Evolutionary conservation across 805 yeast genomes (phyloP).

Genomic region (Candida peoriensis): DNA sequence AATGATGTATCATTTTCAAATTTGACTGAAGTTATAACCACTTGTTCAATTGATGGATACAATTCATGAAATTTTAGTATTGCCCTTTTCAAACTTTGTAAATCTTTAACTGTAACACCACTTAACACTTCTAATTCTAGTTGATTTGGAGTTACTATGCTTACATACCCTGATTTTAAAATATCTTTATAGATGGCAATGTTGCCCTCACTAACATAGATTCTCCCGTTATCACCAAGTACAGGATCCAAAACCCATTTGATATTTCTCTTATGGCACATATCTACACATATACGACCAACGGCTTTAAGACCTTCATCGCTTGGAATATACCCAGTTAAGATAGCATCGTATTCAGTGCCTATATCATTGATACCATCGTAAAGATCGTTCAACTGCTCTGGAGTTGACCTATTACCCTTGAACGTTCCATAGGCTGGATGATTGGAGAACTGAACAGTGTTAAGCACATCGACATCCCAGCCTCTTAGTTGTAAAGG

Average conservation of each 20-base stretch:
- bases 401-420: constrained; percentile 49
- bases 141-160: constrained; percentile 66
- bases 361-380: constrained; percentile 48
- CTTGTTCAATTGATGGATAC: constrained; percentile 41
- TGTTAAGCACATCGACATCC: constrained; percentile 89
- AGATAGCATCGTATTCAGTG: constrained; percentile 53
- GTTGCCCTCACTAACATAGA: constrained; percentile 64
- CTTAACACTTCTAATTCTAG: constrained; percentile 64
- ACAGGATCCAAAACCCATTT: constrained; percentile 85
- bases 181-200: constrained; percentile 47
- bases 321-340: constrained; percentile 79
- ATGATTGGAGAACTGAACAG: constrained; percentile 87
- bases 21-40: constrained; percentile 57
- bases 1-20: constrained; percentile 21
- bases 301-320: constrained; percentile 50
- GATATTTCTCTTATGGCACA: constrained; percentile 26
- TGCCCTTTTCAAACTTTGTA: constrained; percentile 33
- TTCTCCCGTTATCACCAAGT: constrained; percentile 81
- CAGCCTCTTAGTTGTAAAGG: constrained; percentile 84
- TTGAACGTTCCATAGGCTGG: constrained; percentile 75
- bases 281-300: constrained; percentile 33
- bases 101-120: constrained; percentile 36
- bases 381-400: constrained; percentile 43
- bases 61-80: constrained; percentile 35
- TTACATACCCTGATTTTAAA: constrained; percentile 38